Conservation (phyloP, 129 eudicot species). For the Heracleum sosnowskyi region DNA sequence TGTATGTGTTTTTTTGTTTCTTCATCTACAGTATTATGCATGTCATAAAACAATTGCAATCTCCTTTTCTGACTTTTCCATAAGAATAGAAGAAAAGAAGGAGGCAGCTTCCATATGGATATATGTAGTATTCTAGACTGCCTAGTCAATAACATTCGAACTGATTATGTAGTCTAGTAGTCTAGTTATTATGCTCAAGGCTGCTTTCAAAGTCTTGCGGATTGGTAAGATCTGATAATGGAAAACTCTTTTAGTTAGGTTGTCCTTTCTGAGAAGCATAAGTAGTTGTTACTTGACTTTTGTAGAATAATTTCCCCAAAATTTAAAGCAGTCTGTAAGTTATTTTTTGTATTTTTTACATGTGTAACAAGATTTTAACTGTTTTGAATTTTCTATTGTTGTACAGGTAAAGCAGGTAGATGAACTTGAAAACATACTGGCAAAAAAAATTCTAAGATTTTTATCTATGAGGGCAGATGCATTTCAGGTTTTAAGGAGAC, state of each 20-base stretch:
- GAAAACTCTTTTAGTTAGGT: background rate
- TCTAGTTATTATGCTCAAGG: background rate
- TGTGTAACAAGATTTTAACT: background rate
- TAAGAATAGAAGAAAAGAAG: background rate
- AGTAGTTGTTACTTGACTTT: background rate
- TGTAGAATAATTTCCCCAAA: background rate
- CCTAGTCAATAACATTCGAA: background rate
- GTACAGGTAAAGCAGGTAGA: constrained; percentile 90
- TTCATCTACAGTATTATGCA: background rate
- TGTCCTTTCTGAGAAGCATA: background rate
- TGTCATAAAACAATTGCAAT: background rate
- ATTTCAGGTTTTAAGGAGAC: constrained; percentile 87
- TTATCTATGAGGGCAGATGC: constrained; percentile 99
- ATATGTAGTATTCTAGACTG: background rate
- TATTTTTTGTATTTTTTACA: background rate
- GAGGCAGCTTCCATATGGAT: background rate
- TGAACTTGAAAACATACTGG: constrained; percentile 90
- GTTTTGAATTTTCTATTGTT: background rate
- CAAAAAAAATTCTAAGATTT: constrained; percentile 90
- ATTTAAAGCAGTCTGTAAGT: background rate
- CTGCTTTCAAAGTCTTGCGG: background rate
- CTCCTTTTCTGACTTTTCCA: background rate
- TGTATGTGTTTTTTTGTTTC: background rate
- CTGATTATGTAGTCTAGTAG: background rate
- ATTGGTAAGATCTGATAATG: background rate